Evolutionary conservation across 2,329 filamentous ascomycete species (phyloP).

Genomic region (Hymenoscyphus infarciens): DNA sequence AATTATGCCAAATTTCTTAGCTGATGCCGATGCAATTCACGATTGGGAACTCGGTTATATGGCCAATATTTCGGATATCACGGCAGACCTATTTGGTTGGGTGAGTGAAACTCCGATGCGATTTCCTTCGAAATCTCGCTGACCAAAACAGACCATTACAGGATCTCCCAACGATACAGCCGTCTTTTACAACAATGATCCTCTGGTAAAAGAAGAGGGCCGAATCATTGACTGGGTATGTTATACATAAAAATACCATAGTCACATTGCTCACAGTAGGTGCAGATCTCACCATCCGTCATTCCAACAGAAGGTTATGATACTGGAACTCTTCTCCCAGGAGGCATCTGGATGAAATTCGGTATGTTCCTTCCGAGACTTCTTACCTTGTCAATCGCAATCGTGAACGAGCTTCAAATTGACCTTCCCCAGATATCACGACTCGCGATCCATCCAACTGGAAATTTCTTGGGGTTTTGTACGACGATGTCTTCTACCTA

Average conservation of each 20-base stretch:
- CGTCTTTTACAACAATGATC: slow-evolving; percentile 6
- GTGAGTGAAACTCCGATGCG: slow-evolving; percentile 34
- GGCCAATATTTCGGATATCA: slow-evolving; percentile 41
- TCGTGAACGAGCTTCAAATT: slow-evolving; percentile 18
- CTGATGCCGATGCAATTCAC: slow-evolving; percentile 6
- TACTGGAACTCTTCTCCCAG: slow-evolving; percentile 2
- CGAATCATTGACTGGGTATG: neutral
- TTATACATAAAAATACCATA: neutral
- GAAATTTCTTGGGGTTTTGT: slow-evolving; percentile 50
- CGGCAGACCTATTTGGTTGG: slow-evolving; percentile 40
- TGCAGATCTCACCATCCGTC: neutral
- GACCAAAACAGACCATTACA: neutral
- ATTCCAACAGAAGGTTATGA: neutral
- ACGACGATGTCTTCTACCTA: slow-evolving; percentile 51
- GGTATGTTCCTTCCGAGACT: slow-evolving; percentile 44
- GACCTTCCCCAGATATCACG: slow-evolving; percentile 40
- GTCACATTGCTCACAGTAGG: neutral
- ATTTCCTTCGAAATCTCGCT: slow-evolving; percentile 20
- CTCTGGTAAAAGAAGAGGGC: neutral
- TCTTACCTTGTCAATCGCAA: slow-evolving; percentile 39
- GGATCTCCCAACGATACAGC: slow-evolving; percentile 40
- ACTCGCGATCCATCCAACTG: slow-evolving; percentile 49
- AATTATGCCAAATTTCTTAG: neutral
- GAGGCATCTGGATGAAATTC: slow-evolving; percentile 14
- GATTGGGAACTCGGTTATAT: slow-evolving; percentile 38